Conservation (phyloP, 805 yeast species). For the Cephaloascus albidus region DNA sequence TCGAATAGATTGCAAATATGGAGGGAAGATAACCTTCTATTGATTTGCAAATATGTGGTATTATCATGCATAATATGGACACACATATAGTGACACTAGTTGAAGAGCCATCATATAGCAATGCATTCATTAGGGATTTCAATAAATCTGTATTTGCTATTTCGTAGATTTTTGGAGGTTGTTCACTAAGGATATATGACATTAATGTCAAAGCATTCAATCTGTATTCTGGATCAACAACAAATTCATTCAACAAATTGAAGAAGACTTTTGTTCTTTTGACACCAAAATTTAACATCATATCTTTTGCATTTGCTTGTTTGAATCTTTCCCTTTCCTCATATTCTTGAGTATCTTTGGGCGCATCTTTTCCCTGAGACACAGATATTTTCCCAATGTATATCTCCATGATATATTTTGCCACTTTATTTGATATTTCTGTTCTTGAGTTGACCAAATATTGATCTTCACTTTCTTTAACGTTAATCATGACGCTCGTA, state of each 20-base stretch:
- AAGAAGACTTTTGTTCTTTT: constrained; percentile 25
- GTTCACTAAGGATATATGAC: constrained; percentile 19
- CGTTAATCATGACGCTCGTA: constrained; percentile 9
- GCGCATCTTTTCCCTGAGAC: constrained; percentile 7
- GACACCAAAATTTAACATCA: constrained; percentile 34
- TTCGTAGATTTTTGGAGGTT: constrained; percentile 14
- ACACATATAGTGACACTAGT: constrained; percentile 26
- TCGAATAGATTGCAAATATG: constrained; percentile 32
- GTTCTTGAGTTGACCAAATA: constrained; percentile 10
- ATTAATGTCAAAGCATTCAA: constrained; percentile 28
- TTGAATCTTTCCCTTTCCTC: constrained; percentile 44
- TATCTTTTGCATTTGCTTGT: constrained; percentile 27
- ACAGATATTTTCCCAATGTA: constrained; percentile 15
- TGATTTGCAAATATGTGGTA: constrained; percentile 33
- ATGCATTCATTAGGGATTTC: constrained; percentile 23
- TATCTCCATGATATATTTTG: constrained; percentile 15
- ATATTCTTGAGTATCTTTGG: constrained; percentile 18
- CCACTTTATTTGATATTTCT: constrained; percentile 11
- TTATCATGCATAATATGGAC: constrained; percentile 18
- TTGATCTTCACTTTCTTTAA: constrained; percentile 11
- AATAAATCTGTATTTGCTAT: constrained; percentile 26
- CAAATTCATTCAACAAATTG: constrained; percentile 21
- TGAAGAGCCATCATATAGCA: constrained; percentile 30
- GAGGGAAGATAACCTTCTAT: constrained; percentile 24
- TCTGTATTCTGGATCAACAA: constrained; percentile 22